Percentiles rank a stretch among this genome's conserved stretches.
phyloP scores from a whole-genome alignment of 2,329 filamentous ascomycete genomes.

The Rachicladosporium sp. region DNA sequence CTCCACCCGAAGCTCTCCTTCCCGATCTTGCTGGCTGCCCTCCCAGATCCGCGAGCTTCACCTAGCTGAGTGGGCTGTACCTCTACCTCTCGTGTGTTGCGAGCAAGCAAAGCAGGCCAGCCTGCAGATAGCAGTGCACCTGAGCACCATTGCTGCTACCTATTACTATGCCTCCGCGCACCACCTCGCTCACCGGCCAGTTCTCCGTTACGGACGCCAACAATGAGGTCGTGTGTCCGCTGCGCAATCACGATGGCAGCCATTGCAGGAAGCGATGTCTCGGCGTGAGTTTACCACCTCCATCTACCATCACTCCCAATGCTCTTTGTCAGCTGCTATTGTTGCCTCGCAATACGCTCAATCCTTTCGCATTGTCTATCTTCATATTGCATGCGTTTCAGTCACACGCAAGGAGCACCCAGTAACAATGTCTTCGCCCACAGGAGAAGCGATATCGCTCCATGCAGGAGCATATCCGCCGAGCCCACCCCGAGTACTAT shows the following conservation, averaged over 20 bases:
- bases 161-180: slow-evolving; percentile 69
- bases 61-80: slow-evolving; percentile 1
- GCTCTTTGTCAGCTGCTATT: slow-evolving; percentile 1
- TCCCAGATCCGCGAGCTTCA: background rate
- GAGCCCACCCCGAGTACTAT: slow-evolving; percentile 93
- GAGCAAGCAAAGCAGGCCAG: no score
- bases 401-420: slow-evolving; percentile 2
- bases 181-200: slow-evolving; percentile 65
- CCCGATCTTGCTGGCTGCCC: background rate
- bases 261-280: slow-evolving; percentile 95
- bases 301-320: background rate
- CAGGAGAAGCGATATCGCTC: slow-evolving; percentile 94
- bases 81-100: slow-evolving; percentile 1
- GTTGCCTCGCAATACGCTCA: slow-evolving; percentile 3
- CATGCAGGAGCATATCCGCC: slow-evolving; percentile 98
- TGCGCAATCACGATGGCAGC: slow-evolving; percentile 91
- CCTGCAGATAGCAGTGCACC: no score
- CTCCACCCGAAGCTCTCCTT: no score
- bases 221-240: slow-evolving; percentile 92
- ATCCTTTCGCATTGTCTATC: background rate
- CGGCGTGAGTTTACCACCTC: slow-evolving; percentile 59
- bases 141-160: no score
- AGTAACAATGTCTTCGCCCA: slow-evolving; percentile 11
- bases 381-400: background rate
- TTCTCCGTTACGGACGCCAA: slow-evolving; percentile 86